Base-by-base conservation (phyloP, 768 basidiomycete species). In the Zangia roseola region DNA sequence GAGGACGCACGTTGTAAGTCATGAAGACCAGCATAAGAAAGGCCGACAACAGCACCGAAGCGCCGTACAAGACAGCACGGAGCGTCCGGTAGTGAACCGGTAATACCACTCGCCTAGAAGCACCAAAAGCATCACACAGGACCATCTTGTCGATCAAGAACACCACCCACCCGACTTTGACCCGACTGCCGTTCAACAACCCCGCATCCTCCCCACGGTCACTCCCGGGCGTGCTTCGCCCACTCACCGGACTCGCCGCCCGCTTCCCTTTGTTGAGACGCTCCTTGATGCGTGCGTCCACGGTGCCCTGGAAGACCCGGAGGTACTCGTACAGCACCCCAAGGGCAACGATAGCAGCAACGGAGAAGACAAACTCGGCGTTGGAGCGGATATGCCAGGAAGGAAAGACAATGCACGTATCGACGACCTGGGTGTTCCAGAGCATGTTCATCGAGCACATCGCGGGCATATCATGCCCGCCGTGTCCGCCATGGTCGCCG, bases 21-120 rank as follows among this genome's bases (percentile, higher is more conserved):
- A 97, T 95, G 69, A 92, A 94, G 34, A 95, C 84, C 49, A 97
- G 74, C 93, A 97, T 97, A 63, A 92, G 80, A 79, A 91, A 91
- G 75, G 88, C 89, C 30, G 89, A 89, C 50, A 92, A 67, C 66
- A 86, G 85, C 19, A 92, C 82, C 3, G 81, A 81, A 5, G 75
- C 68, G n/a, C 85, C 91, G 58, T 94, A 95, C 31, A 91, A 63
- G 2, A 64, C 57, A 6, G 91, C 86, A 21, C 90, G 77, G 37
- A 84, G 57, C n/a, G 74, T 52, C 20, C 86, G 81, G 34, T 74
- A 69, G 8, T 70, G 45, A 33, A 4, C 34, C 0, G 61, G 59
- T 3, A 60, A 21, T 23, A 2, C 9, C 31, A 5, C 10, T 9
- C 39, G 48, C 12, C 47, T 42, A 7, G 20, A 70, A 49, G 1